These are phyloP conservation scores for Periconia sp. DNA, from an alignment of 2,329 filamentous ascomycete species.

Conservation along the genomic window DNA sequence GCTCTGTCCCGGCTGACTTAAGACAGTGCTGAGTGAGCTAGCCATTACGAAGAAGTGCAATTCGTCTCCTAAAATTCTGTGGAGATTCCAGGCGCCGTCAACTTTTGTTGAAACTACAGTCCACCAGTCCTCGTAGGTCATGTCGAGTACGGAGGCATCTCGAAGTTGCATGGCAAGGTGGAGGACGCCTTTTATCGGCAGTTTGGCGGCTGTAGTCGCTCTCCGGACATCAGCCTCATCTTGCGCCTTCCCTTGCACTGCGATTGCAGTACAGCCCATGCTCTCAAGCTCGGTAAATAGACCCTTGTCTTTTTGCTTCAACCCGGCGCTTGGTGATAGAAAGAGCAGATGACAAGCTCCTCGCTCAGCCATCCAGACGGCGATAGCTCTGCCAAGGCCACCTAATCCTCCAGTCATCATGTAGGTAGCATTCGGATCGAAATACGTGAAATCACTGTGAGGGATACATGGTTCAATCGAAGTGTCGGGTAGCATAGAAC, in stretches of 20 bases:
- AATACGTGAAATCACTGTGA: neutral
- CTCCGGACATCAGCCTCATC: neutral
- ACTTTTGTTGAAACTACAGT: constrained; percentile 25
- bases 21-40: constrained; percentile 10
- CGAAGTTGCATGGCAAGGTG: constrained; percentile 14
- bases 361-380: constrained; percentile 12
- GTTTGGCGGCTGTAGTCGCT: neutral
- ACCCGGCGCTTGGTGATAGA: constrained; percentile 8
- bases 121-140: constrained; percentile 8
- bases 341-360: constrained; percentile 19
- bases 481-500: neutral
- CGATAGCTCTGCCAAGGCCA: constrained; percentile 18
- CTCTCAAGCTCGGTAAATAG: constrained; percentile 8
- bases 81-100: constrained; percentile 32
- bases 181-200: constrained; percentile 17
- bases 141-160: constrained; percentile 5
- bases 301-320: neutral
- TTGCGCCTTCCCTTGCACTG: neutral
- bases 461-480: neutral
- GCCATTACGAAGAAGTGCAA: constrained; percentile 22
- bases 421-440: constrained; percentile 12
- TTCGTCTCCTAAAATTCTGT: neutral
- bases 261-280: neutral
- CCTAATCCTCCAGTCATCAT: constrained; percentile 20
- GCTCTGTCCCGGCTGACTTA: constrained; percentile 13